A percentile compares a stretch with the other conserved stretches of the same genome.
Evolutionary conservation across 768 basidiomycete species (phyloP).

Genomic region (Lactifluus pinguis): DNA sequence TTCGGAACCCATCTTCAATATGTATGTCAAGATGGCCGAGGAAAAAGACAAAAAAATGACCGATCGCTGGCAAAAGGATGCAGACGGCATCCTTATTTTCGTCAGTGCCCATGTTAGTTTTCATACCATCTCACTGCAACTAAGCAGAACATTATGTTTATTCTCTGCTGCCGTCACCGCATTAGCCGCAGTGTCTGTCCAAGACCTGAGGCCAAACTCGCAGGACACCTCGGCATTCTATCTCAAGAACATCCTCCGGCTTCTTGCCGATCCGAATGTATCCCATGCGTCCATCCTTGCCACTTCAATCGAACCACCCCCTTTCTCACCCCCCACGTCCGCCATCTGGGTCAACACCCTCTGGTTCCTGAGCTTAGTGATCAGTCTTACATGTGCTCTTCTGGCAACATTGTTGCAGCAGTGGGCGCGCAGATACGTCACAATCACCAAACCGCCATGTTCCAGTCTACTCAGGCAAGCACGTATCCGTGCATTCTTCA

Average conservation of each 20-base stretch:
- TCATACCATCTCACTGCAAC: too few relatives aligned
- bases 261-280: too few relatives aligned
- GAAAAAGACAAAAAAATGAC: background rate
- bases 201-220: too few relatives aligned
- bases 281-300: background rate
- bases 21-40: constrained; percentile 15
- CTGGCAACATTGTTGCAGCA: background rate
- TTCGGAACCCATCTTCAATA: background rate
- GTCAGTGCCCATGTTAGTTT: background rate
- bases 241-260: too few relatives aligned
- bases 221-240: too few relatives aligned
- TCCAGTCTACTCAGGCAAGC: background rate
- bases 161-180: too few relatives aligned
- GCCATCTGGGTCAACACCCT: too few relatives aligned
- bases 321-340: background rate
- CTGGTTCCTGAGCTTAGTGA: too few relatives aligned
- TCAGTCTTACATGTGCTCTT: background rate
- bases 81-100: background rate
- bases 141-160: background rate
- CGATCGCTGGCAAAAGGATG: background rate
- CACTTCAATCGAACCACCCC: background rate
- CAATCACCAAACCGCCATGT: too few relatives aligned
- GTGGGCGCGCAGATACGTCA: background rate
- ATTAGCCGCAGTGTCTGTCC: too few relatives aligned
- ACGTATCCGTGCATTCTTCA: background rate